Evolutionary conservation across 108 stramenopile species (phyloP).

Genomic region (Mediolabrus comicus): DNA sequence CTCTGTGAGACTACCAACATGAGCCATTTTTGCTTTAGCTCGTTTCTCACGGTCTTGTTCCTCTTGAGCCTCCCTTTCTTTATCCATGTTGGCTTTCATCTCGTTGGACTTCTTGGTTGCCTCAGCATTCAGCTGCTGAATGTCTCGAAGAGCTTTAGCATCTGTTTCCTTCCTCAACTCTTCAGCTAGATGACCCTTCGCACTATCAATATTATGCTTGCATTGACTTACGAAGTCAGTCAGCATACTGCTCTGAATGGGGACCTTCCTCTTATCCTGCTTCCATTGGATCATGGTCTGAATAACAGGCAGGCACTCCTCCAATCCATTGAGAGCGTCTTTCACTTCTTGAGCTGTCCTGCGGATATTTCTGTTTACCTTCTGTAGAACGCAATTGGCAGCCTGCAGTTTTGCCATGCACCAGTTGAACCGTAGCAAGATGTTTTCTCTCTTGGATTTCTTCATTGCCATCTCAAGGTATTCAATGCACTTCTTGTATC

Average conservation of each 20-base stretch:
- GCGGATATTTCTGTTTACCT: slow-evolving; percentile 75
- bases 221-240: slow-evolving; percentile 76
- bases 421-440: slow-evolving; percentile 71
- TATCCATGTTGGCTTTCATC: slow-evolving; percentile 43
- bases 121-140: slow-evolving; percentile 71
- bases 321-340: slow-evolving; percentile 72
- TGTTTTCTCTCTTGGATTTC: slow-evolving; percentile 56
- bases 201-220: slow-evolving; percentile 83
- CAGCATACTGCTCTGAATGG: slow-evolving; percentile 68
- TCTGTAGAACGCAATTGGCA: slow-evolving; percentile 83
- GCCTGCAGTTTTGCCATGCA: slow-evolving; percentile 85
- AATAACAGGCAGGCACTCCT: slow-evolving; percentile 74
- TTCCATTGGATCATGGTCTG: slow-evolving; percentile 74
- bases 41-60: slow-evolving; percentile 72
- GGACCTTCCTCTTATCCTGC: slow-evolving; percentile 69
- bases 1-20: slow-evolving; percentile 59
- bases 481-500: slow-evolving; percentile 78
- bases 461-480: slow-evolving; percentile 72
- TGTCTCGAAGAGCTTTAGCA: slow-evolving; percentile 60
- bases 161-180: slow-evolving; percentile 74
- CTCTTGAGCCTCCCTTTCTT: slow-evolving; percentile 57
- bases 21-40: slow-evolving; percentile 67
- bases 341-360: slow-evolving; percentile 81
- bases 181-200: slow-evolving; percentile 78
- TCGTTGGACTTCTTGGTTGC: slow-evolving; percentile 61